A percentile compares a stretch with the other conserved stretches of the same genome.
These are phyloP conservation scores for Spiraea crenata DNA, from an alignment of 331 rosid species.

Conservation along the genomic window DNA sequence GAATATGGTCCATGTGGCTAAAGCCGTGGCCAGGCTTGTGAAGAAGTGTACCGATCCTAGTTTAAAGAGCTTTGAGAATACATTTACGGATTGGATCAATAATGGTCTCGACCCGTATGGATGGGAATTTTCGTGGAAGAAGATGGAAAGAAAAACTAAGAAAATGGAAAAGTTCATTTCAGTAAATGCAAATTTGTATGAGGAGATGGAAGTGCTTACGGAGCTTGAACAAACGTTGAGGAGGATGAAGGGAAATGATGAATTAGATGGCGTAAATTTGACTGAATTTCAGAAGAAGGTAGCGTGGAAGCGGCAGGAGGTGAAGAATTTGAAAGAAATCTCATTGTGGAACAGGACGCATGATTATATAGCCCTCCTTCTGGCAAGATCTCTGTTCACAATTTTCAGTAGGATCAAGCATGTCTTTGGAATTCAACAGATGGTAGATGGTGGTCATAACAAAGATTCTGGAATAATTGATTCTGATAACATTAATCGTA, in stretches of 20 bases:
- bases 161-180: constrained; percentile 85
- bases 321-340: constrained; percentile 60
- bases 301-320: constrained; percentile 72
- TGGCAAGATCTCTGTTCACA: constrained; percentile 81
- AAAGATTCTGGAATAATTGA: constrained; percentile 35
- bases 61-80: constrained; percentile 58
- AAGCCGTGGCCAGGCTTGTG: constrained; percentile 79
- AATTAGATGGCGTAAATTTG: constrained; percentile 46
- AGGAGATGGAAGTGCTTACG: constrained; percentile 85
- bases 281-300: constrained; percentile 78
- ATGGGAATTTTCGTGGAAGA: constrained; percentile 66
- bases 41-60: constrained; percentile 74
- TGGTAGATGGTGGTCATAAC: constrained; percentile 33
- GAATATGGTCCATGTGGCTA: constrained; percentile 65
- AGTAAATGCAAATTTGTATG: constrained; percentile 76
- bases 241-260: constrained; percentile 70
- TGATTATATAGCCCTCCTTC: constrained; percentile 61
- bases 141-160: constrained; percentile 82
- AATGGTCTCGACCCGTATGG: constrained; percentile 58
- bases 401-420: constrained; percentile 67
- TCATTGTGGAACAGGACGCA: constrained; percentile 88
- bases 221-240: constrained; percentile 82
- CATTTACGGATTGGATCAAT: constrained; percentile 50
- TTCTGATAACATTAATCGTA: constrained; percentile 52
- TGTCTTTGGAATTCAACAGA: constrained; percentile 66